Conservation (phyloP, 2,329 filamentous ascomycete species). For the Nemania serpens region DNA sequence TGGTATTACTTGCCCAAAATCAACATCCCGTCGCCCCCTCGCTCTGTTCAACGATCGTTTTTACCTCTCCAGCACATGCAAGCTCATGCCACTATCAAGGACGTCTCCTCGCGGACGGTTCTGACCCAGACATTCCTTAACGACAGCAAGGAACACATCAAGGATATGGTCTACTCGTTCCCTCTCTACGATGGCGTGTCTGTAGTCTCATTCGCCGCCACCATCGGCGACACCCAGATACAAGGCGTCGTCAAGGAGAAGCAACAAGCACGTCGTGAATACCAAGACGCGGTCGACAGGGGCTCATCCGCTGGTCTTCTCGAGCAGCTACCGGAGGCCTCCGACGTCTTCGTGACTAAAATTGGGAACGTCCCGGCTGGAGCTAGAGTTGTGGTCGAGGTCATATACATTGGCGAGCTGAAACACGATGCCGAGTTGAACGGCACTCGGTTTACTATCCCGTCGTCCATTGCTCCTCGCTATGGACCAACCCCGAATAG, state of each 20-base stretch:
- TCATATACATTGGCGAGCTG: slow-evolving; percentile 26
- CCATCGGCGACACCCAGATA: slow-evolving; percentile 15
- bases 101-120: slow-evolving; percentile 23
- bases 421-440: slow-evolving; percentile 21
- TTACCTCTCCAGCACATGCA: slow-evolving; percentile 14
- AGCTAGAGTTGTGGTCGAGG: slow-evolving; percentile 11
- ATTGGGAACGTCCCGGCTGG: slow-evolving; percentile 21
- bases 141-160: slow-evolving; percentile 1
- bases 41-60: background rate
- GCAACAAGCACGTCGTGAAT: slow-evolving; percentile 22
- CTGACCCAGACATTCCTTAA: slow-evolving; percentile 24
- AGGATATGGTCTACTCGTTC: slow-evolving; percentile 22
- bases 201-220: slow-evolving; percentile 22
- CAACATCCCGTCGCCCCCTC: background rate
- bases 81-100: slow-evolving; percentile 20
- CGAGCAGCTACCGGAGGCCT: slow-evolving; percentile 20
- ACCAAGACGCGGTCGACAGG: slow-evolving; percentile 11
- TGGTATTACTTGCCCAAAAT: background rate
- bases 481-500: slow-evolving; percentile 12
- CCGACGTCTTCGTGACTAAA: slow-evolving; percentile 22
- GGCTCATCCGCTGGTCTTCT: slow-evolving; percentile 17
- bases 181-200: slow-evolving; percentile 27
- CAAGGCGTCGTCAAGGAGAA: slow-evolving; percentile 24
- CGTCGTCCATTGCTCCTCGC: slow-evolving; percentile 24
- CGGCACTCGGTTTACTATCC: slow-evolving; percentile 26